Base-by-base conservation (phyloP, 108 stramenopile genomes). In the Conticribra weissflogii region DNA sequence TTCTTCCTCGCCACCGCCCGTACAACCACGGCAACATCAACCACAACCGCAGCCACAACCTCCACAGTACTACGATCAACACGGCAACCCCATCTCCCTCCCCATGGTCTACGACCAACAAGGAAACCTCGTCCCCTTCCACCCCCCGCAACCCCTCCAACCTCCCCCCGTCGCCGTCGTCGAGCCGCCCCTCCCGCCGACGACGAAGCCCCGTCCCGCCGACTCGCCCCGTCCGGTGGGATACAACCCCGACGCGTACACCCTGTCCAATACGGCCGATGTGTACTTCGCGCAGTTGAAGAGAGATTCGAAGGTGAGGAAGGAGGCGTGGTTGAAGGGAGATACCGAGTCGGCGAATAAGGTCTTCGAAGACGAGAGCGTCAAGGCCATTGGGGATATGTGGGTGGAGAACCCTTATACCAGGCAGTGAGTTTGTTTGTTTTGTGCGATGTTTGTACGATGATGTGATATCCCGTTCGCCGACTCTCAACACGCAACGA, bases 211-310 rank as follows among this genome's bases (percentile, higher is more conserved):
- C 4, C 54, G 61, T 23, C 46, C 62, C 22, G 61, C 64, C 31
- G 47, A 46, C 19, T 57, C 53, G 9, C 72, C 80, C 29, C 81
- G 85, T 53, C 75, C 70, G 5, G 54, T 57, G 19, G 86, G 88
- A 18, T 78, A 81, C 48, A 92, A 92, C 47, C 62, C 76, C 12
- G 88, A 89, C 72, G 81, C 90, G 1, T 88, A 86, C 71, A 52
- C 76, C 41, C 88, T 94, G 76, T 62, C 85, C 24, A 94, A 94
- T 66, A 85, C 86, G 3, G 78, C 93, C 53, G 93, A 94, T 59
- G 60, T 94, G 33, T 94, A 94, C 76, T 91, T 94, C 76, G 93
- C 90, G 3, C 89, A 90, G 49, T 76, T 94, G 52, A 94, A 94
- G 69, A 83, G 85, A 49, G 93, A 94, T 74, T 90, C 89, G 12